Base-by-base conservation (phyloP, 768 basidiomycete genomes). In the Suillus subalutaceus region DNA sequence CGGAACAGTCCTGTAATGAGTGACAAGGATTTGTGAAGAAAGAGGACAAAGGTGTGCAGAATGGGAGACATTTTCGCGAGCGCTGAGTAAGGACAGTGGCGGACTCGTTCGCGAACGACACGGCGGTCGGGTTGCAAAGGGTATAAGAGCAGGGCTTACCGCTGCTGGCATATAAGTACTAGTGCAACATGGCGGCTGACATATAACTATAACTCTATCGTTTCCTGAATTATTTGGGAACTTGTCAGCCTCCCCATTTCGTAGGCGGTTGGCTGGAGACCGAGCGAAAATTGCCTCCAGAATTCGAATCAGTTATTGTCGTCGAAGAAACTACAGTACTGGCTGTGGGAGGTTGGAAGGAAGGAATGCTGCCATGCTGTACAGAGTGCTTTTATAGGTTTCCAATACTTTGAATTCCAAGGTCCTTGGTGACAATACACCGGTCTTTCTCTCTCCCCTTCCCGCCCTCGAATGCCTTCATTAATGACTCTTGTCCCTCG, bases 361-460 rank as follows among this genome's bases (percentile, higher is more conserved):
- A 20, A 35, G 32, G 10, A 10, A 20, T 16, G 13, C 15, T 40
- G 23, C 40, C 23, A 58, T 40, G 57, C 32, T 32, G 18, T 41
- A 59, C 40, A 12, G 23, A 41, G 40, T 18, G 40, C 23, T 12
- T 38, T 70, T 66, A 97, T 48, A 97, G 77, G 63, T 78, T 85
- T 65, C 81, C 85, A 8, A 97, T 83, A 67, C 90, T 94, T 63
- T 80, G 83, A 57, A 97, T 82, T 60, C 87, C 83, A 48, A 96
- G 77, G 72, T 97, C 93, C 72, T 85, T 90, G 62, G 91, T 79
- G 3, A 97, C 83, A 8, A 81, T 79, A 72, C 84, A 89, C 53
- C 92, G 84, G 65, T 88, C 93, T 76, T 91, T 91, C 71, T 97
- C 95, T 57, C 83, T 80, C 2, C 89, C 90, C 66, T 86, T 86